Conservation (phyloP, 2,329 filamentous ascomycete genomes). For the Xylariaceae sp. region DNA sequence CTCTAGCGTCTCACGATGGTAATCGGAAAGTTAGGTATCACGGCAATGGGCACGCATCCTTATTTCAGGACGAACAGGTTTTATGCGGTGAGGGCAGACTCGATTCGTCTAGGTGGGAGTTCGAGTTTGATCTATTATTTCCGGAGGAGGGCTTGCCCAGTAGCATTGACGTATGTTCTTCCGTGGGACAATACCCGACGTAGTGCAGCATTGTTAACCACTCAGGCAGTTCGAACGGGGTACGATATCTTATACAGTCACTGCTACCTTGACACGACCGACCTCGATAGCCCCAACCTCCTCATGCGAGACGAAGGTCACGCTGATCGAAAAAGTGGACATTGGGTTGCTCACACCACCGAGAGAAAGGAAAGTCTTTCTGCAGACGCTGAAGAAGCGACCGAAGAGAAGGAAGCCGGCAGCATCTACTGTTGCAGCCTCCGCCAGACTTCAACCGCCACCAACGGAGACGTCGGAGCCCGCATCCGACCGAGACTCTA, state of each 20-base stretch:
- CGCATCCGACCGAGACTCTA: conserved; percentile 34
- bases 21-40: conserved; percentile 52
- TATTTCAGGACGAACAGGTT: conserved; percentile 79
- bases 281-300: conserved; percentile 78
- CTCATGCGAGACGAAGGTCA: conserved; percentile 76
- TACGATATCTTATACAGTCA: conserved; percentile 86
- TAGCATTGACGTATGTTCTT: conserved; percentile 78
- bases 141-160: conserved; percentile 70
- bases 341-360: conserved; percentile 71
- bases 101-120: conserved; percentile 71
- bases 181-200: conserved; percentile 8
- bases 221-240: conserved; percentile 80
- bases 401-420: conserved; percentile 57
- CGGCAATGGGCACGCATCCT: conserved; percentile 72
- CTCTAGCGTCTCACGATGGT: conserved; percentile 34
- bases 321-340: conserved; percentile 78
- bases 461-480: conserved; percentile 37
- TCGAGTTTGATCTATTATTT: conserved; percentile 71
- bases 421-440: conserved; percentile 38
- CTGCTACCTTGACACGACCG: conserved; percentile 82
- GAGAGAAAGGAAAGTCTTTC: conserved; percentile 75
- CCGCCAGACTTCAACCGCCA: conserved; percentile 21
- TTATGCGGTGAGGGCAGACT: conserved; percentile 74
- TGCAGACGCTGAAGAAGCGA: conserved; percentile 79
- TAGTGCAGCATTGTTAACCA: conserved; percentile 10